These are phyloP conservation scores for Russula ochroleuca DNA, from an alignment of 768 basidiomycete species.

Conservation along the genomic window DNA sequence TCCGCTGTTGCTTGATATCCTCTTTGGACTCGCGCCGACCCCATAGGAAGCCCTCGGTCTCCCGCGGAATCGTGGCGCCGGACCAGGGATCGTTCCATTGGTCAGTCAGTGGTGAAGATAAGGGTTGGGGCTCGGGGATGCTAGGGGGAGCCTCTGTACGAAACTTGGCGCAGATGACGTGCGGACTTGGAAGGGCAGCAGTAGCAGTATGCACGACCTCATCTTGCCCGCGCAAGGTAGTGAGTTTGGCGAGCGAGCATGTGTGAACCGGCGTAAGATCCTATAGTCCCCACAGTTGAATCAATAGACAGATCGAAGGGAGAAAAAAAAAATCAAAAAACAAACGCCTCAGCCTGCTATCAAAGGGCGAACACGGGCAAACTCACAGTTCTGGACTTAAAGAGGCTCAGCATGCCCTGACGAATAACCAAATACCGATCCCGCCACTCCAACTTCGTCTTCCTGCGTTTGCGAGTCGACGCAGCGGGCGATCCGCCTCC, in stretches of 20 bases:
- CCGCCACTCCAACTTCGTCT: conserved; percentile 54
- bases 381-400: conserved; percentile 50
- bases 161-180: conserved; percentile 27
- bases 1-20: conserved; percentile 11
- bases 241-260: conserved; percentile 21
- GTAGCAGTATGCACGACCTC: conserved; percentile 13
- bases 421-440: conserved; percentile 59
- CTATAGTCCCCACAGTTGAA: conserved; percentile 8
- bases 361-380: conserved; percentile 28
- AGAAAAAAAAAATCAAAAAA: too few relatives aligned
- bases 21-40: conserved; percentile 26
- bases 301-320: neutral
- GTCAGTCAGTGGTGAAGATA: conserved; percentile 10
- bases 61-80: conserved; percentile 19
- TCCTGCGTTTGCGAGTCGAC: conserved; percentile 31
- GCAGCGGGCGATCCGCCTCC: neutral
- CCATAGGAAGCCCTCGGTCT: conserved; percentile 12
- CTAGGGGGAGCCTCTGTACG: neutral
- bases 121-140: neutral
- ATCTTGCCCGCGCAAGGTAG: conserved; percentile 23
- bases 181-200: conserved; percentile 13
- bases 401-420: conserved; percentile 52
- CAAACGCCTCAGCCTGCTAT: neutral
- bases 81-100: conserved; percentile 26
- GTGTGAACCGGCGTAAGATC: conserved; percentile 26